Base-by-base conservation (phyloP, 768 basidiomycete genomes). In the Strobilomyces confusus region DNA sequence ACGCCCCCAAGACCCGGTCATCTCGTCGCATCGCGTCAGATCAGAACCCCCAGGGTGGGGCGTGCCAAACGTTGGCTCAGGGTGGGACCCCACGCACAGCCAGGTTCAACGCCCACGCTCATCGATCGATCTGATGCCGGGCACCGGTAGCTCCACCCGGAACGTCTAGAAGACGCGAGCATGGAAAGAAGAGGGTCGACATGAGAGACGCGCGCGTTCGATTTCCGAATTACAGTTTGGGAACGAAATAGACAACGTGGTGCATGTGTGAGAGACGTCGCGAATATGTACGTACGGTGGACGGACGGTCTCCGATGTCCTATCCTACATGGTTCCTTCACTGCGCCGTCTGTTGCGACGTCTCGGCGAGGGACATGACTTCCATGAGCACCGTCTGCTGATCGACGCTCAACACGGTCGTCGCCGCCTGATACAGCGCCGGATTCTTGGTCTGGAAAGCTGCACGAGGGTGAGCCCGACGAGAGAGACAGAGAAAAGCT, bases 321-420 rank as follows among this genome's bases (percentile, higher is more conserved):
- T 15, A n/a, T 25, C 2, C 19, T 19, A 29, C 9, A 29, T 6
- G 26, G 26, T 30, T 13, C 30, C 14, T 45, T 51, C 22, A 61
- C 57, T 63, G 49, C 2, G 55, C 33, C 25, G 48, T 17, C 15
- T 15, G 51, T 25, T 58, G 63, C 19, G 60, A 63, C 13, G 59
- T 25, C 58, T 87, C 86, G 26, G 88, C 88, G 64, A 80, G 74
- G 48, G 78, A 76, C 87, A 92, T 89, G 54, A 91, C 81, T 64
- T 93, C 90, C 87, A 92, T 92, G 52, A 92, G 77, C 49, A 84
- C 63, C 2, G 87, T 86, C 67, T 90, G 89, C 61, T 87, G 85
- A 22, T 92, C 90, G 40, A 87, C 76, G 51, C 75, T 77, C 58
- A 93, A 77, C 23, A 74, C 74, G 7, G 89, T 89, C 40, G 89